Conservation (phyloP, 306 rosid species). For the Myrica gale region DNA sequence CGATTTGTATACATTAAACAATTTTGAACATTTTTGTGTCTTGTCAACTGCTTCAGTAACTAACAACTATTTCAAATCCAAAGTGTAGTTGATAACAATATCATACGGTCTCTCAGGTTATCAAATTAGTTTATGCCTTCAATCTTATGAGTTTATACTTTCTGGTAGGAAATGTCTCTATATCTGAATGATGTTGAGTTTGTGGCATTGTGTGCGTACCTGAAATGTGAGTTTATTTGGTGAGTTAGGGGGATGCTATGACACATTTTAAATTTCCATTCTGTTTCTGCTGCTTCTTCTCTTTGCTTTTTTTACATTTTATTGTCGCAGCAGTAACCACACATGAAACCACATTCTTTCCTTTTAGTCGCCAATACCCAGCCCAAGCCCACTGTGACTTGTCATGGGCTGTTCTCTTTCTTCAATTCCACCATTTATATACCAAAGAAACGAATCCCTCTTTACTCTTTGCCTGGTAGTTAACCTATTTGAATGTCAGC, state of each 20-base stretch:
- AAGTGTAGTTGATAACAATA: background rate
- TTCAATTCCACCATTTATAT: too few relatives aligned
- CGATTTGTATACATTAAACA: background rate
- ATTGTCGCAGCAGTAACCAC: background rate
- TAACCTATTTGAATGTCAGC: too few relatives aligned
- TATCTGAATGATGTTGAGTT: background rate
- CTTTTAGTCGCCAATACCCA: background rate
- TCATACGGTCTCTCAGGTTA: background rate
- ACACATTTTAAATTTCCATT: background rate
- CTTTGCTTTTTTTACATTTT: background rate
- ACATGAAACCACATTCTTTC: background rate
- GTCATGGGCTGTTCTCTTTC: too few relatives aligned
- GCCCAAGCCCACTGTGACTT: background rate
- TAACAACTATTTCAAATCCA: background rate
- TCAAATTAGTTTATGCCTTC: background rate
- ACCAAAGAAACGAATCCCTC: too few relatives aligned
- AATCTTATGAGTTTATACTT: background rate
- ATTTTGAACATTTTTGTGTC: background rate
- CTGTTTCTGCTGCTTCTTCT: background rate
- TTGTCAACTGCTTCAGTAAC: background rate
- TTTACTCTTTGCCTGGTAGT: too few relatives aligned
- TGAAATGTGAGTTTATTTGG: background rate
- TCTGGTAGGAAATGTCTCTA: background rate
- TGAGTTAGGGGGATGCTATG: background rate
- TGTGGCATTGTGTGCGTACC: background rate